Base-by-base conservation (phyloP, 306 rosid genomes). In the Rubus parviflorus region DNA sequence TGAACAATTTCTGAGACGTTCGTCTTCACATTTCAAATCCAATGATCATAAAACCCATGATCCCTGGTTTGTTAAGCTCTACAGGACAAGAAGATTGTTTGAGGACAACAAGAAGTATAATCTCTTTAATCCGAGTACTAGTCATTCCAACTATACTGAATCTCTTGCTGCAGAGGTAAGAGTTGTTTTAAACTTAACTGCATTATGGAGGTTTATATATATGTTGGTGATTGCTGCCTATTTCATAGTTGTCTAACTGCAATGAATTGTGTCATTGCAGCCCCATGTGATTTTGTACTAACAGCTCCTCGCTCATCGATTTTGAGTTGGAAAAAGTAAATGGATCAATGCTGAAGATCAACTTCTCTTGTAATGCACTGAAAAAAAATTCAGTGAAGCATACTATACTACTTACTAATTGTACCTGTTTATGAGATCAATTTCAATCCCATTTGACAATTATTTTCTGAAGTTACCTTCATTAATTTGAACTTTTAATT, bases 11-110 rank as follows among this genome's bases (percentile, higher is more conserved):
- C 82, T 77, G 47, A 79, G 74, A 65, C 81, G 71, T 46, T 76
- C 87, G 25, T 78, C 83, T 48, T 79, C 86, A 17, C 48, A 35
- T 20, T 84, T 88, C 22, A 84, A 81, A 72, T 72, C 80, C 37
- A 70, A 68, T 11, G 81, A 81, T 54, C 79, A 48, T 40, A 85
- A 83, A 64, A 85, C 30, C 77, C 66, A 77, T 58, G 84, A 82
- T 20, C 88, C 84, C 52, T 85, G 94, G 93, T 80, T 79, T 83
- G 58, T 67, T 70, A 89, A 85, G 88, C 75, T 81, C 53, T 78
- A 79, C 37, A 81, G 72, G 52, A 77, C 92, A 41, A 58, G 48
- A 58, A 87, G 70, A 72, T 38, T 78, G 8, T 67, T 60, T 15
- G 85, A 75, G 70, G 81, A 82, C 58, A 79, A 54, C 52, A 79